Base-by-base conservation (phyloP, 768 basidiomycete species). In the Lactifluus pinguis region DNA sequence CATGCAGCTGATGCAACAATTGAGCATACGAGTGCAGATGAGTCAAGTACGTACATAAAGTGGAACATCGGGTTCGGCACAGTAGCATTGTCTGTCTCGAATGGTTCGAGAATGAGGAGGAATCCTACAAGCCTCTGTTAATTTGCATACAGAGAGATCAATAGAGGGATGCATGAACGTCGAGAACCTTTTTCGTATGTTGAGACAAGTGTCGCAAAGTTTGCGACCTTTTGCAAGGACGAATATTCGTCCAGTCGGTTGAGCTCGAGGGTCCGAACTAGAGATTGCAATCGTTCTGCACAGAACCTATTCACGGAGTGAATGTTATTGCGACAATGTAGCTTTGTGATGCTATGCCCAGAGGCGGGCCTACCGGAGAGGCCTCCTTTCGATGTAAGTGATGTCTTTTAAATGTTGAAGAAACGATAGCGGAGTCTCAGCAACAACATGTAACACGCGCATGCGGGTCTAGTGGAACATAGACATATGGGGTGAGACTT, bases 1-100 rank as follows among this genome's bases (percentile, higher is more conserved):
- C 63, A 99, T 84, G 69, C 97, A 99, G 58, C 95, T 98, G 70
- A 29, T n/a, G 41, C 5, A 47, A 44, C 47, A 13, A 10, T 30
- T 53, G 41, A 56, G 49, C 30, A 41, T 30, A 17, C 11, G 52
- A 30, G 25, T 29, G 51, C 32, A 54, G 60, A 49, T 3, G 19
- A 68, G 63, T 21, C 47, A 25, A 10, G 14, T 41, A 71, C 80
- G 61, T 68, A 97, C 92, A 91, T 93, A 71, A 98, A 88, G 72
- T 98, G 97, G 72, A 99, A 98, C 42, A 99, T 86, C 1, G 97
- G 97, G 74, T 99, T 99, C 15, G 97, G 95, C 6, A 98, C 94
- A 1, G 95, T 98, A 14, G 97, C 95, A 72, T 90, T 94, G 57
- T 99, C 97, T 5, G 97, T 98, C 74, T 99, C 97, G 67, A 94